Base-by-base conservation (phyloP, 2,329 filamentous ascomycete species). In the Knufia fluminis region DNA sequence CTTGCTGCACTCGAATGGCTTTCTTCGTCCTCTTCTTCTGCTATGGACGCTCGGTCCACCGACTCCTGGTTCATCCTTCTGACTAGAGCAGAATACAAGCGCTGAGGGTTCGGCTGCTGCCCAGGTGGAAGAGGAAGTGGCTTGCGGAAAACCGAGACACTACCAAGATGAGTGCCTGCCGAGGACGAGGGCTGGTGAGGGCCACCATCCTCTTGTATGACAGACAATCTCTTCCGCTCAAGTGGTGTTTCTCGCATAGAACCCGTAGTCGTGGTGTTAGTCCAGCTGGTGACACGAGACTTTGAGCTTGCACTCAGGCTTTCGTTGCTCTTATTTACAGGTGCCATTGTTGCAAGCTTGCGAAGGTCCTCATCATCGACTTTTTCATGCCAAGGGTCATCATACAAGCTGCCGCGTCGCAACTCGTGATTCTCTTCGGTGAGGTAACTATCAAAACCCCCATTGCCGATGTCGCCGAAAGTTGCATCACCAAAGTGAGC, bases 251-350 rank as follows among this genome's bases (percentile, higher is more conserved):
- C 61, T n/a, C 57, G 55, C 23, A 69, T 56, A 3, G 69, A 71
- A 39, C 63, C 61, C n/a, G 62, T 62, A 1, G 48, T 54, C 35
- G 67, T 72, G 2, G 71, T 72, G 52, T 73, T 64, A 31, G 71
- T 67, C 71, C 71, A 73, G 55, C 71, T 74, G 12, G 69, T 72
- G n/a, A 71, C 68, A 23, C 71, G 68, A 26, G 71, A 73, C 26
- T 53, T 58, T 26, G 51, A 48, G 36, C 57, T 55, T 19, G 51
- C 56, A 39, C 51, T 51, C 10, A 59, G 49, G 28, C 57, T 58
- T 16, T 57, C 57, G 19, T 51, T 46, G 46, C 57, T 58, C 9
- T 44, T 41, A 36, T 33, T 41, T n/a, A 50, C 32, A 10, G 46
- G 32, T 14, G 56, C 41, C 20, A 38, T 49, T 16, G 49, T 42